Conservation (phyloP, 805 yeast genomes). For the Wickerhamiella slavikovae region DNA sequence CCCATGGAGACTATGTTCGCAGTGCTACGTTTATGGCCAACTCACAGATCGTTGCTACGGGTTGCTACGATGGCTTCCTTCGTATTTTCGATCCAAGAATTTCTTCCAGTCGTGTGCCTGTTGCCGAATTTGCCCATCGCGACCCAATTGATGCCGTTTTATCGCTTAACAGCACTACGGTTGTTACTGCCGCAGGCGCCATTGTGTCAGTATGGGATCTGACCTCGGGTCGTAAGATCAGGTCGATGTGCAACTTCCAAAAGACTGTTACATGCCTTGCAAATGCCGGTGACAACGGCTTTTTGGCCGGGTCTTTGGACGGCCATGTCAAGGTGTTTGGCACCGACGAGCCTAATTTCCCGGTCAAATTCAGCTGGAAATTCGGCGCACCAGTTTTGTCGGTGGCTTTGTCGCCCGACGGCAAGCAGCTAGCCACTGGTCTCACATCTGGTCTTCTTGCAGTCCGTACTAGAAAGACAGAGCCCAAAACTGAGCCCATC, state of each 20-base stretch:
- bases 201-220: slow-evolving; percentile 82
- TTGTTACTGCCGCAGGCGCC: slow-evolving; percentile 69
- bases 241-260: slow-evolving; percentile 68
- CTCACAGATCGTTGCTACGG: slow-evolving; percentile 68
- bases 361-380: slow-evolving; percentile 92
- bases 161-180: slow-evolving; percentile 54
- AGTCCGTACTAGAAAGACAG: slow-evolving; percentile 66
- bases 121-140: slow-evolving; percentile 45
- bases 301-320: slow-evolving; percentile 85
- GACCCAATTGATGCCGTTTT: slow-evolving; percentile 75
- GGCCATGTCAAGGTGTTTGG: slow-evolving; percentile 96
- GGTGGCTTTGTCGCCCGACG: slow-evolving; percentile 73
- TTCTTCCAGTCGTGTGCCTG: slow-evolving; percentile 25
- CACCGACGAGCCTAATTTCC: slow-evolving; percentile 41
- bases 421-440: slow-evolving; percentile 84
- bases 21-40: slow-evolving; percentile 58
- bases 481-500: slow-evolving; percentile 20
- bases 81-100: slow-evolving; percentile 69
- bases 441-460: slow-evolving; percentile 75
- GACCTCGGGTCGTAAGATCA: slow-evolving; percentile 47
- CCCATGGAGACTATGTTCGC: slow-evolving; percentile 74
- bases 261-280: slow-evolving; percentile 81
- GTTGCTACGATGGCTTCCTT: slow-evolving; percentile 79
- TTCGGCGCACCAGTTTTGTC: slow-evolving; percentile 83
- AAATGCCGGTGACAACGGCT: slow-evolving; percentile 51